Evolutionary conservation across 208 protist species (phyloP).

Genomic region (Angomonas ambiguus): DNA sequence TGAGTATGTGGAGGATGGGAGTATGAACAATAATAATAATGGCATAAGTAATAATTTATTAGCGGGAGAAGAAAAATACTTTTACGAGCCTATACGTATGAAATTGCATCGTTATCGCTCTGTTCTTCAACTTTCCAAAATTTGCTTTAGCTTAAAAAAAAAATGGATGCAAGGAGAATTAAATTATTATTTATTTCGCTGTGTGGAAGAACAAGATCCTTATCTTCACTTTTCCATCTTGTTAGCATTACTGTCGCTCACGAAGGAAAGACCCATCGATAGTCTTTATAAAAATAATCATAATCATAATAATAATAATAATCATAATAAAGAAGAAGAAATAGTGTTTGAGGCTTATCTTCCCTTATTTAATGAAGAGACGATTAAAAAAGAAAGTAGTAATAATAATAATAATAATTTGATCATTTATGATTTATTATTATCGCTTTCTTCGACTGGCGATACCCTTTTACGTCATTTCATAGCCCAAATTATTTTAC

Average conservation of each 20-base stretch:
- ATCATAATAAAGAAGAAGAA: background rate
- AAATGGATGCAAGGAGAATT: constrained; percentile 55
- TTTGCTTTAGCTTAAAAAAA: constrained; percentile 6
- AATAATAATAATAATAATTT: constrained; percentile 2
- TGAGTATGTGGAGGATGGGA: constrained; percentile 52
- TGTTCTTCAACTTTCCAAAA: too few relatives aligned
- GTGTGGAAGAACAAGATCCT: constrained; percentile 70
- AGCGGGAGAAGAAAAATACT: background rate
- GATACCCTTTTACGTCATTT: too few relatives aligned
- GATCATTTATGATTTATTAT: background rate
- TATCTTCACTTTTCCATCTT: constrained; percentile 48
- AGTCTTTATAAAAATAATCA: too few relatives aligned
- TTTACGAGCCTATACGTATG: background rate
- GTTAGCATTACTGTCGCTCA: constrained; percentile 52
- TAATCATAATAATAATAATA: constrained; percentile 15
- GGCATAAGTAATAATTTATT: background rate
- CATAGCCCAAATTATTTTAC: too few relatives aligned
- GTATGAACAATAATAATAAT: background rate
- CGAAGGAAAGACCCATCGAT: background rate
- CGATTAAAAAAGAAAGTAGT: background rate
- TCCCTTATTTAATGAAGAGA: too few relatives aligned
- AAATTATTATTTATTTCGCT: constrained; percentile 77
- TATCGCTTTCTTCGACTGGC: too few relatives aligned
- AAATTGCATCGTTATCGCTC: constrained; percentile 16
- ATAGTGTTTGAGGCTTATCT: too few relatives aligned